These are phyloP conservation scores for Solanum tacnaense DNA, from an alignment of 257 asterid species.

Conservation along the genomic window DNA sequence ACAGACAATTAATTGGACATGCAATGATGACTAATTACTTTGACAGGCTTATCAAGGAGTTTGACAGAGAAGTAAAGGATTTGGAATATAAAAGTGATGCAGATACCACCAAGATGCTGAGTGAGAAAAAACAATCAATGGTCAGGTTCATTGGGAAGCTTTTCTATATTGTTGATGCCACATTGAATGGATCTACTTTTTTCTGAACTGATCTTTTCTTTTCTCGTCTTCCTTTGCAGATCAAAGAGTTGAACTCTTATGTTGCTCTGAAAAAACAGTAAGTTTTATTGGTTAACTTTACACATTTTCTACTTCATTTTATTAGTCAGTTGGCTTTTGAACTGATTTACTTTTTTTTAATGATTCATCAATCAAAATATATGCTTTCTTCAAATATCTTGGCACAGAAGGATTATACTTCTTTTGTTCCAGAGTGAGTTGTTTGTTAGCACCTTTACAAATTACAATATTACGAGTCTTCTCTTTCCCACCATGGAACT, in stretches of 20 bases:
- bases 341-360: background rate
- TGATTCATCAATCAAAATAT: background rate
- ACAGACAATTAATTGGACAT: background rate
- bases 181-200: background rate
- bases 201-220: conserved; percentile 4
- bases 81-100: conserved; percentile 64
- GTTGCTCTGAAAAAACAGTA: conserved; percentile 95
- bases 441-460: background rate
- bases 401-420: background rate
- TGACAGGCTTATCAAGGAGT: conserved; percentile 85
- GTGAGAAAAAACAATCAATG: conserved; percentile 88
- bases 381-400: background rate
- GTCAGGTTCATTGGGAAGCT: conserved; percentile 18
- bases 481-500: background rate
- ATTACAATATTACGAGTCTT: background rate
- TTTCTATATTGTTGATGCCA: background rate
- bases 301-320: background rate
- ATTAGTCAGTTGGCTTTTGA: background rate
- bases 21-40: background rate
- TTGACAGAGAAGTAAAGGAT: conserved; percentile 70
- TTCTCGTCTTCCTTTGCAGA: conserved; percentile 43
- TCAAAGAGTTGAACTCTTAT: conserved; percentile 91
- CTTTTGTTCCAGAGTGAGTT: background rate
- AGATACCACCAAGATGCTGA: conserved; percentile 61
- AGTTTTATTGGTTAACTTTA: conserved; percentile 13